Evolutionary conservation across 2,329 filamentous ascomycete species (phyloP), one percentile per base, ranked within the genome.

Genomic region (Lithohypha guttulata): DNA sequence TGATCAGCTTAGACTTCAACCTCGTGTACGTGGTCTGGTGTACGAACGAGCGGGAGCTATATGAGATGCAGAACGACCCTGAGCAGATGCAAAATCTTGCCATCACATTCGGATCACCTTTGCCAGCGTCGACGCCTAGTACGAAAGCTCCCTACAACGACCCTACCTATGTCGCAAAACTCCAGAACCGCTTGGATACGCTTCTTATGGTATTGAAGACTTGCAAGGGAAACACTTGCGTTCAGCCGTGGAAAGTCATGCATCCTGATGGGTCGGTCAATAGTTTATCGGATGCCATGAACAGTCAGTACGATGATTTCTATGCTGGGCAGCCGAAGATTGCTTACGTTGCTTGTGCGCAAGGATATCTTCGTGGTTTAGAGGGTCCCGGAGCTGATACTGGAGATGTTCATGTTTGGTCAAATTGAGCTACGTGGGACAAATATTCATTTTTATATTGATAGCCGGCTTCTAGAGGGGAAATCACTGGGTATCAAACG

Each of bases 1-100:
- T 62, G 4, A 36, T 61, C 3, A 52, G 55, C 1, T 42, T 56
- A 1, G 53, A 49, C 0, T 60, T 60, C 19, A 54, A 58, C 17
- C 41, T 63, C 2, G 61, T 60, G 39, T 63, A 62, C 44, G 55
- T 59, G 0, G 59, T 63, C 3, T 62, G 59, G 57, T 62, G 60
- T 43, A 57, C 43, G 23, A 55, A 56, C 17, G 59, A 61, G 39
- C 58, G 61, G 22, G 58, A 62, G 30, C 44, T 62, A 1, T 62
- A 62, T 22, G 56, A 62, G 37, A 32, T 29, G 13, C 17, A 27
- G 3, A 18, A 9, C 3, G 36, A 32, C 15, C 19, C 17, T n/a
- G 31, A 11, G 3, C 31, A 34, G 6, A 20, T 19, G 11, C 19
- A 22, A 29, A 11, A 29, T 13, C 27, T 6, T 29, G 6, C 6